phyloP scores from a whole-genome alignment of 2,329 filamentous ascomycete species.

The Aureobasidium lini region DNA sequence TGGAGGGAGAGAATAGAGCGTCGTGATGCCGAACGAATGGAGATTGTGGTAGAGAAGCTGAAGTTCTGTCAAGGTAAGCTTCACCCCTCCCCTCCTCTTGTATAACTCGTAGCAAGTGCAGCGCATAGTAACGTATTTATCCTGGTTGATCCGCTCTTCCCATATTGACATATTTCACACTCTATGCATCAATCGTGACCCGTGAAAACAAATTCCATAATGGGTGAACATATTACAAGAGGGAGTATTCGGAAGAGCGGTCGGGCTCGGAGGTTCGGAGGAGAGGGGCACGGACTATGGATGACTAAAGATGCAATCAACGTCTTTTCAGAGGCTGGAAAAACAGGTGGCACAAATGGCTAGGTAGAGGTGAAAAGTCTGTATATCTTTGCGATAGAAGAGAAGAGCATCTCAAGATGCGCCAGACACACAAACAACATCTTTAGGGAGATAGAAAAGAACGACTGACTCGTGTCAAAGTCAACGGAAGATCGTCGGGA shows the following conservation, averaged over 20 bases:
- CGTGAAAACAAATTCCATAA: too few relatives aligned
- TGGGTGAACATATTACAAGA: neutral
- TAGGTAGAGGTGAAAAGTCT: neutral
- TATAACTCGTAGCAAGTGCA: too few relatives aligned
- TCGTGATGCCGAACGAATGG: too few relatives aligned
- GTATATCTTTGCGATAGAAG: neutral
- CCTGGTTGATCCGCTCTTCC: too few relatives aligned
- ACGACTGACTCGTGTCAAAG: neutral
- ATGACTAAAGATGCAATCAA: constrained; percentile 12
- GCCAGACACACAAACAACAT: neutral
- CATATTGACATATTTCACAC: too few relatives aligned
- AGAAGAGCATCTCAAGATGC: neutral
- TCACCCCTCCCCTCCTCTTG: too few relatives aligned
- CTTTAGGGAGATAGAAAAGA: neutral
- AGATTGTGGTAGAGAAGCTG: too few relatives aligned
- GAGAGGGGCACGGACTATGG: neutral
- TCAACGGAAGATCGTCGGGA: neutral
- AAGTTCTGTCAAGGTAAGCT: too few relatives aligned
- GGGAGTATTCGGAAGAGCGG: neutral
- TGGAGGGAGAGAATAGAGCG: too few relatives aligned
- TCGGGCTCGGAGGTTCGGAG: neutral
- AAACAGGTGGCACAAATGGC: neutral
- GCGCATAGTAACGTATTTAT: too few relatives aligned
- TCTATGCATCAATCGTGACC: too few relatives aligned
- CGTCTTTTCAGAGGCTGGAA: neutral